These are phyloP conservation scores for Trichoderma sp. DNA, from an alignment of 2,329 filamentous ascomycete genomes.

Conservation along the genomic window DNA sequence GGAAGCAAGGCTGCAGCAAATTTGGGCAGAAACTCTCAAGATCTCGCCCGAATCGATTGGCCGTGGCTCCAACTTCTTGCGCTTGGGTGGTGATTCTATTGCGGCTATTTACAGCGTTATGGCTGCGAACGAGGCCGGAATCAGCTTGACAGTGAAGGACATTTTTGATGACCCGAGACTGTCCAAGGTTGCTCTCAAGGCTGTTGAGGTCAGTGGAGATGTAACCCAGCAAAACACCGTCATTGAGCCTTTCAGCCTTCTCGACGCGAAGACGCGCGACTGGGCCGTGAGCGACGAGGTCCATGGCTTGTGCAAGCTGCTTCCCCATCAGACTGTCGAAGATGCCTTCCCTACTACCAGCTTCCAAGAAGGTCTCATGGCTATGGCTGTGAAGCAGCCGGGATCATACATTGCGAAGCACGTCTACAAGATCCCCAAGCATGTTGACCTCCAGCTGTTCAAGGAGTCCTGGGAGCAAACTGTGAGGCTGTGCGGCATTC, in stretches of 20 bases:
- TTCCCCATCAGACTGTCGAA: slow-evolving; percentile 11
- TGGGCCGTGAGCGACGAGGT: too few relatives aligned
- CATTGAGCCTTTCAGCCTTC: neutral
- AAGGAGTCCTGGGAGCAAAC: slow-evolving; percentile 28
- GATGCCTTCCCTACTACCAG: slow-evolving; percentile 32
- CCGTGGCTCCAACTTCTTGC: slow-evolving; percentile 24
- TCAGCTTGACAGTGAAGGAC: too few relatives aligned
- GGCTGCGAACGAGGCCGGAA: too few relatives aligned
- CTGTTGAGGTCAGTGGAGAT: neutral
- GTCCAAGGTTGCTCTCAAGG: neutral
- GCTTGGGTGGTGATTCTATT: slow-evolving; percentile 28
- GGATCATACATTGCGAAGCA: slow-evolving; percentile 26
- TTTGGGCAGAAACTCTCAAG: slow-evolving; percentile 23
- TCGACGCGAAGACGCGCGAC: neutral
- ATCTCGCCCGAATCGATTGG: slow-evolving; percentile 15
- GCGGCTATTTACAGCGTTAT: neutral
- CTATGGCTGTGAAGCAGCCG: slow-evolving; percentile 22
- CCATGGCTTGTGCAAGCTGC: too few relatives aligned
- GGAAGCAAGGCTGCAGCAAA: slow-evolving; percentile 16
- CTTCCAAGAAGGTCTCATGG: slow-evolving; percentile 31
- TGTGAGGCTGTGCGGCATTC: neutral
- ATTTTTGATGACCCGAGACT: slow-evolving; percentile 12
- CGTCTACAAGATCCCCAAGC: neutral
- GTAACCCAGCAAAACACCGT: too few relatives aligned
- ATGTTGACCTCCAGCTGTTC: slow-evolving; percentile 19